Evolutionary conservation across 805 yeast species (phyloP).

Genomic region (Citeromyces nyonsensis): DNA sequence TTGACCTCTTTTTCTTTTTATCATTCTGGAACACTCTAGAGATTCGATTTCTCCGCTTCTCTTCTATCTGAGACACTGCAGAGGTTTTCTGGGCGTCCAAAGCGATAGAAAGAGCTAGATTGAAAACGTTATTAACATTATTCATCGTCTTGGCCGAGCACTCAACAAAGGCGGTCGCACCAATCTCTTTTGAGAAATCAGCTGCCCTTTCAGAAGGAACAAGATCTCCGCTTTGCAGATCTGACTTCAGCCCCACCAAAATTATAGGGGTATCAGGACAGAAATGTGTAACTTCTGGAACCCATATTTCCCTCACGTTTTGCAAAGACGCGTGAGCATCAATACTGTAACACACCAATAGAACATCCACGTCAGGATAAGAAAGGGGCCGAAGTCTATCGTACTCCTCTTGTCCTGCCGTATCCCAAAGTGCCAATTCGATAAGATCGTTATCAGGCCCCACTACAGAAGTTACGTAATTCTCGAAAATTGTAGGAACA

Average conservation of each 20-base stretch:
- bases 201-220: slow-evolving; percentile 31
- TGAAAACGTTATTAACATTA: slow-evolving; percentile 55
- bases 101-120: slow-evolving; percentile 22
- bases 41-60: too few relatives aligned
- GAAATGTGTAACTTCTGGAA: slow-evolving; percentile 71
- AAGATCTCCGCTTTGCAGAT: slow-evolving; percentile 18
- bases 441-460: slow-evolving; percentile 31
- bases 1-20: too few relatives aligned
- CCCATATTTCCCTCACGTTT: slow-evolving; percentile 73
- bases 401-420: slow-evolving; percentile 84
- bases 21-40: too few relatives aligned
- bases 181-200: slow-evolving; percentile 38
- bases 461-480: slow-evolving; percentile 44
- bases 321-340: slow-evolving; percentile 47
- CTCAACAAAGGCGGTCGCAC: slow-evolving; percentile 59
- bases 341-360: slow-evolving; percentile 64
- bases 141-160: slow-evolving; percentile 65
- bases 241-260: slow-evolving; percentile 74
- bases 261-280: slow-evolving; percentile 70
- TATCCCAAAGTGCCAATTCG: slow-evolving; percentile 74
- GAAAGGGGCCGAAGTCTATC: slow-evolving; percentile 66
- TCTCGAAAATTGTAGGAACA: slow-evolving; percentile 76
- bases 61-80: too few relatives aligned
- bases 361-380: slow-evolving; percentile 65
- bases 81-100: background rate